phyloP scores from a whole-genome alignment of 2,329 filamentous ascomycete species.

The Coccinonectria pachysandricola region DNA sequence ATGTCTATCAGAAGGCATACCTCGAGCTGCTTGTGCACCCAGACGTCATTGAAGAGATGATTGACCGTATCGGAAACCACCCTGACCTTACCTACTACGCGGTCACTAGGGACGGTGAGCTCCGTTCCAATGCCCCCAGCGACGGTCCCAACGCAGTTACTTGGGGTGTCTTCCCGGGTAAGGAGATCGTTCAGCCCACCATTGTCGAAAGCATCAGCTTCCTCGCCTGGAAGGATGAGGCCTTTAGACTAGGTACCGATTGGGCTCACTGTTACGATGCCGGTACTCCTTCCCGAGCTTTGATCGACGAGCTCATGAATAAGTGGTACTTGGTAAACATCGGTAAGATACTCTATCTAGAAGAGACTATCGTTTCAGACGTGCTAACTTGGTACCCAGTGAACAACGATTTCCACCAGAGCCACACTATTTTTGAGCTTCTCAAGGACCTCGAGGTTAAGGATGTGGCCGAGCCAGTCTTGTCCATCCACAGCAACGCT shows the following conservation, averaged over 20 bases:
- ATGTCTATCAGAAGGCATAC: conserved; percentile 97
- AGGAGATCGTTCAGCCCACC: conserved; percentile 99
- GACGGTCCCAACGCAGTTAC: conserved; percentile 96
- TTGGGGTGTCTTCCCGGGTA: conserved; percentile 97
- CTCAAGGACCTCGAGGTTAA: conserved; percentile 69
- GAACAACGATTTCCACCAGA: conserved; percentile 93
- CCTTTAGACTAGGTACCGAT: conserved; percentile 81
- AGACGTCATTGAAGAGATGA: conserved; percentile 64
- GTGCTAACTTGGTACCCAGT: conserved; percentile 40
- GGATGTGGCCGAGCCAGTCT: conserved; percentile 41
- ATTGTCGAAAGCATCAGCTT: conserved; percentile 98
- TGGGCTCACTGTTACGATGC: conserved; percentile 88
- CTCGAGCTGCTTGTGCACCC: conserved; percentile 83
- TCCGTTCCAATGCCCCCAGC: conserved; percentile 74
- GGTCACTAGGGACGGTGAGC: conserved; percentile 70
- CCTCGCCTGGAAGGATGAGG: conserved; percentile 97
- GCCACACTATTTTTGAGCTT: conserved; percentile 70
- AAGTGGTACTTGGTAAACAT: conserved; percentile 94
- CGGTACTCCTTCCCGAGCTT: conserved; percentile 61
- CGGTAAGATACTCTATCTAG: conserved; percentile 42
- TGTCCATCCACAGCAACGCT: conserved; percentile 16
- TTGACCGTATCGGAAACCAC: conserved; percentile 66
- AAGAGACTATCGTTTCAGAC: conserved; percentile 2
- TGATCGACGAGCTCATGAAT: conserved; percentile 78
- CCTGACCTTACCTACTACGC: conserved; percentile 88